Conservation (phyloP, 179 eudicot genomes). For the Gypsophila paniculata region DNA sequence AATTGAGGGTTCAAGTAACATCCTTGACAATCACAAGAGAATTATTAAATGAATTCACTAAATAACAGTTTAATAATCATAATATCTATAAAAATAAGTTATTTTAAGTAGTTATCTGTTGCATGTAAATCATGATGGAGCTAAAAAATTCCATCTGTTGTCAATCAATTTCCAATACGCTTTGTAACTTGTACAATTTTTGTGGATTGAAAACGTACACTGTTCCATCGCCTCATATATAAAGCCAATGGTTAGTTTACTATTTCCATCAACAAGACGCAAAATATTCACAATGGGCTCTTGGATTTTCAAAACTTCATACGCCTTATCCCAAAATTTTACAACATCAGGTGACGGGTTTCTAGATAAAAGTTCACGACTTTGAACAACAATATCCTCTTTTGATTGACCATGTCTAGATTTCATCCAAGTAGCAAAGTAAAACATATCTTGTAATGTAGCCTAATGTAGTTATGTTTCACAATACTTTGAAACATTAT, state of each 20-base stretch:
- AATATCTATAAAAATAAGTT: background rate
- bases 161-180: conserved; percentile 5
- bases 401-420: background rate
- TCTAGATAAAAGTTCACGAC: background rate
- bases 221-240: conserved; percentile 14
- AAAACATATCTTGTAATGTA: background rate
- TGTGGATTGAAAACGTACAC: background rate
- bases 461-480: background rate
- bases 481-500: conserved; percentile 8
- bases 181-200: background rate
- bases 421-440: background rate
- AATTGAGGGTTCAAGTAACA: conserved; percentile 7
- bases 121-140: conserved; percentile 12
- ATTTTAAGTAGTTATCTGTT: background rate
- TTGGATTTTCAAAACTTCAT: background rate
- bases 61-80: background rate
- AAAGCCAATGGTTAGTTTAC: background rate
- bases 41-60: too few relatives aligned
- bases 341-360: background rate
- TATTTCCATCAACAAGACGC: conserved; percentile 7
- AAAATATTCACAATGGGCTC: conserved; percentile 1
- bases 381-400: background rate
- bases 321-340: conserved; percentile 3
- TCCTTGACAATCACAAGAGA: background rate
- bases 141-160: conserved; percentile 11